Evolutionary conservation across 805 yeast species (phyloP).

Genomic region (Candida saitoana): DNA sequence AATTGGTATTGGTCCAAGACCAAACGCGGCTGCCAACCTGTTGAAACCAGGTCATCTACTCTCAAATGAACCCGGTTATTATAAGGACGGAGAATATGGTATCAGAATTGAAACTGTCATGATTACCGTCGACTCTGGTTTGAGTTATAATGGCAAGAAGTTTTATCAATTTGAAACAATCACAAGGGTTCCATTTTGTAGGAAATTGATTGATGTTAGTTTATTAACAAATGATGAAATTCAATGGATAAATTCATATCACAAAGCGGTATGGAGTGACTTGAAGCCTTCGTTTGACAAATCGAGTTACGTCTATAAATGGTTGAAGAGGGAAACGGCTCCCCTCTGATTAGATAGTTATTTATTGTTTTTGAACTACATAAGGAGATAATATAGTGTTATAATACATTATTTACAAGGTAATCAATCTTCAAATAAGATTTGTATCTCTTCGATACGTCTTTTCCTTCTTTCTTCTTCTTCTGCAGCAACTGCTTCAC

Average conservation of each 20-base stretch:
- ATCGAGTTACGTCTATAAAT: conserved; percentile 35
- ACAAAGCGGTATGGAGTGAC: conserved; percentile 50
- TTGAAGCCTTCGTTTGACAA: conserved; percentile 38
- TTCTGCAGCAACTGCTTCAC: conserved; percentile 73
- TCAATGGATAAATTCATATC: conserved; percentile 66
- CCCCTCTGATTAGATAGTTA: conserved; percentile 13
- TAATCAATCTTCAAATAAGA: conserved; percentile 50
- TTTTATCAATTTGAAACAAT: conserved; percentile 76
- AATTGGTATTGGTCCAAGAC: conserved; percentile 55
- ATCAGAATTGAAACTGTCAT: conserved; percentile 53
- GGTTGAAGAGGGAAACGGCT: conserved; percentile 50
- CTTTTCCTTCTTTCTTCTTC: conserved; percentile 70
- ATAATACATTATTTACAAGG: neutral
- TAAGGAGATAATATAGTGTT: neutral
- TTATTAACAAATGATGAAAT: conserved; percentile 61
- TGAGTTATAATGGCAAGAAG: conserved; percentile 47
- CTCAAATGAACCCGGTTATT: conserved; percentile 62
- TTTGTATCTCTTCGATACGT: conserved; percentile 69
- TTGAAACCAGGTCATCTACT: conserved; percentile 52
- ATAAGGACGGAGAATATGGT: conserved; percentile 57
- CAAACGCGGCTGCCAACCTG: conserved; percentile 40
- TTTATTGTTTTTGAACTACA: neutral
- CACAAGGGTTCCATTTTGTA: conserved; percentile 79
- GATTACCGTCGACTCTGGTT: conserved; percentile 41
- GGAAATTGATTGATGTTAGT: conserved; percentile 58